Conservation (phyloP, 2,329 filamentous ascomycete species). For the Neofusicoccum ribis region DNA sequence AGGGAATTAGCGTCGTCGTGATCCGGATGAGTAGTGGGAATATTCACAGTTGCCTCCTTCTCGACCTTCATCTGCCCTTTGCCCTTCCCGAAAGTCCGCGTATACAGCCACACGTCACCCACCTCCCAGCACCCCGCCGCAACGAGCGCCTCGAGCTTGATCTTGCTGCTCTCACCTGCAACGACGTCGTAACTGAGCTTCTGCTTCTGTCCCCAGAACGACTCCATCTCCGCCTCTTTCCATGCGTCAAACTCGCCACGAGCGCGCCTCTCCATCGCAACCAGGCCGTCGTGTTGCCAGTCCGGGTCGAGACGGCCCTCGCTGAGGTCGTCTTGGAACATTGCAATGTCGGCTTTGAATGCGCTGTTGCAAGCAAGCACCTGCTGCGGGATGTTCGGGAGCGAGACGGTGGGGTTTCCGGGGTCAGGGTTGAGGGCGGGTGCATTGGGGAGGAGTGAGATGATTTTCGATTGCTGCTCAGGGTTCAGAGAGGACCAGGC, state of each 20-base stretch:
- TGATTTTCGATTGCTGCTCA: conserved; percentile 13
- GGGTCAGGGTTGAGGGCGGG: not conserved
- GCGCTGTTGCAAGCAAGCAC: conserved; percentile 39
- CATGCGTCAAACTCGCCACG: conserved; percentile 59
- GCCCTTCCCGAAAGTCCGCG: conserved; percentile 2
- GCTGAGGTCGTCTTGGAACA: conserved; percentile 57
- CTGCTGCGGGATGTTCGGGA: conserved; percentile 20
- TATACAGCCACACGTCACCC: conserved; percentile 22
- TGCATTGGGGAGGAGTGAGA: not conserved
- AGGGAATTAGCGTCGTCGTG: not conserved
- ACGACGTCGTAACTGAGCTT: conserved; percentile 29
- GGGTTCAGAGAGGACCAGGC: conserved; percentile 18
- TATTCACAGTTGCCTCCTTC: conserved; percentile 20
- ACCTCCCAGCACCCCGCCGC: conserved; percentile 15
- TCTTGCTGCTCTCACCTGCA: conserved; percentile 44
- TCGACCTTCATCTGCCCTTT: conserved; percentile 15
- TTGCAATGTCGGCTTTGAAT: conserved; percentile 55
- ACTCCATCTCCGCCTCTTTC: conserved; percentile 56
- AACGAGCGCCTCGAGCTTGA: conserved; percentile 30
- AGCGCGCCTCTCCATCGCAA: conserved; percentile 53
- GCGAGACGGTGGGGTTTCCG: not conserved
- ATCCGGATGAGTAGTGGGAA: too few relatives aligned
- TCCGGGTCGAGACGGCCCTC: conserved; percentile 57
- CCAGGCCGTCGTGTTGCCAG: conserved; percentile 57
- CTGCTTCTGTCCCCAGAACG: conserved; percentile 60